These are phyloP conservation scores for Coniochaeta sp. DNA, from an alignment of 2,329 filamentous ascomycete genomes.

Conservation along the genomic window DNA sequence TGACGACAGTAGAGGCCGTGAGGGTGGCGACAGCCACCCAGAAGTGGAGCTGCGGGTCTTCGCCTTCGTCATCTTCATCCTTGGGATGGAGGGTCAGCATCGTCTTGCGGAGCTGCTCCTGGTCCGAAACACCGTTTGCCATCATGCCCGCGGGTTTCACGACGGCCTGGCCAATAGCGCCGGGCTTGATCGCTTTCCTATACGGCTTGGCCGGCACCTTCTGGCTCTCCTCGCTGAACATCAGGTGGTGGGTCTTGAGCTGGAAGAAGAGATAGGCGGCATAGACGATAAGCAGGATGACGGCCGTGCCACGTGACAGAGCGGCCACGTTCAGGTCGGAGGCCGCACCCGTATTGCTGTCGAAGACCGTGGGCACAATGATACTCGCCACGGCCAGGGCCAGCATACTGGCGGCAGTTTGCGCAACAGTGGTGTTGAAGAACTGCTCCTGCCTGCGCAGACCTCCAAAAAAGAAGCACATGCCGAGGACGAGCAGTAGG, in stretches of 20 bases:
- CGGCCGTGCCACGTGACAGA: slow-evolving; percentile 64
- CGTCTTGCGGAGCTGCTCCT: neutral
- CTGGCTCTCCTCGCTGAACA: slow-evolving; percentile 74
- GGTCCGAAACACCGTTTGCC: slow-evolving; percentile 11
- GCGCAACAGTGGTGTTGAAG: slow-evolving; percentile 89
- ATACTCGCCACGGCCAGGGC: slow-evolving; percentile 72
- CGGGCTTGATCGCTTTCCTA: slow-evolving; percentile 17
- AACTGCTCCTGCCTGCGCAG: slow-evolving; percentile 72
- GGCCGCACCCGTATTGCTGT: slow-evolving; percentile 36
- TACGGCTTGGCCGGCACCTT: slow-evolving; percentile 61
- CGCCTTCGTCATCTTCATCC: slow-evolving; percentile 61
- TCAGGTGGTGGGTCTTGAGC: slow-evolving; percentile 71
- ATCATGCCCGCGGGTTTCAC: slow-evolving; percentile 31
- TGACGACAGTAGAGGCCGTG: slow-evolving; percentile 64
- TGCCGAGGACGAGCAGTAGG: slow-evolving; percentile 78
- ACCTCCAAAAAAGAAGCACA: slow-evolving; percentile 87
- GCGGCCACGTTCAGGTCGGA: slow-evolving; percentile 42
- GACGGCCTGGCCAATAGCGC: slow-evolving; percentile 31
- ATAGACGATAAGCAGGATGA: slow-evolving; percentile 82
- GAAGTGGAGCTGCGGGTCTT: slow-evolving; percentile 68
- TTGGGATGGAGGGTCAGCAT: neutral
- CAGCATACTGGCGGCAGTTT: slow-evolving; percentile 77
- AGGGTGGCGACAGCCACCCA: slow-evolving; percentile 67
- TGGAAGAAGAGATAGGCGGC: slow-evolving; percentile 83
- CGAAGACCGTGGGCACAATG: slow-evolving; percentile 86